Base-by-base conservation (phyloP, 768 basidiomycete genomes). In the Clitopilus passeckerianus region DNA sequence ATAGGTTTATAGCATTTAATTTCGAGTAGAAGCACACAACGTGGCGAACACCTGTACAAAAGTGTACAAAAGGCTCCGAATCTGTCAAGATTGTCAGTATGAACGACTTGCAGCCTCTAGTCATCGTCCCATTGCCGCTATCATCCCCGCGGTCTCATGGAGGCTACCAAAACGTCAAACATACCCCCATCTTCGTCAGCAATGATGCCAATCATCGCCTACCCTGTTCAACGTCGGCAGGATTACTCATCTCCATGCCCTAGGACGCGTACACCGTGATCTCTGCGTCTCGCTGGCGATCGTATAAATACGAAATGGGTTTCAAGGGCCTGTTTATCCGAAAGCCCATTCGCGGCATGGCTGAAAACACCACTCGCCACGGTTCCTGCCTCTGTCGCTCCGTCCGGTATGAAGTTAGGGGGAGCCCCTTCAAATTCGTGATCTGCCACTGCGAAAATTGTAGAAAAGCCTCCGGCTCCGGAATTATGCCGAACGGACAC, bases 381-480 rank as follows among this genome's bases (percentile, higher is more conserved):
- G 77, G 75, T 6, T 74, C 75, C 1, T 79, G 77, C 57, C 66
- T 79, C 6, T 79, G 78, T 64, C 64, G 68, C 59, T 57, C 67
- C 6, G 67, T 79, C 23, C 66, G 65, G 55, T 79, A 75, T 57
- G 68, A 71, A 24, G 60, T 77, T 5, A 64, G 61, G 14, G 77
- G 74, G 1, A 71, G 73, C 34, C 78, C 77, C 4, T 37, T 75
- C 56, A 68, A 71, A 1, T 75, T 74, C 59, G 66, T 72, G 16
- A 68, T 77, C 1, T 79, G 78, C 61, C 75, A 80, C 63, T 80
- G 78, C 62, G 58, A 57, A 15, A 75, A 78, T 46, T 78, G 78
- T 63, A 73, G 70, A 65, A 77, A 77, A 64, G 69, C 72, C n/a
- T 75, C 72, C n/a, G 77, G 78, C 3, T 68, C 73, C 16, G 74